Base-by-base conservation (phyloP, 2,329 filamentous ascomycete genomes). In the Penicillium concentricum region DNA sequence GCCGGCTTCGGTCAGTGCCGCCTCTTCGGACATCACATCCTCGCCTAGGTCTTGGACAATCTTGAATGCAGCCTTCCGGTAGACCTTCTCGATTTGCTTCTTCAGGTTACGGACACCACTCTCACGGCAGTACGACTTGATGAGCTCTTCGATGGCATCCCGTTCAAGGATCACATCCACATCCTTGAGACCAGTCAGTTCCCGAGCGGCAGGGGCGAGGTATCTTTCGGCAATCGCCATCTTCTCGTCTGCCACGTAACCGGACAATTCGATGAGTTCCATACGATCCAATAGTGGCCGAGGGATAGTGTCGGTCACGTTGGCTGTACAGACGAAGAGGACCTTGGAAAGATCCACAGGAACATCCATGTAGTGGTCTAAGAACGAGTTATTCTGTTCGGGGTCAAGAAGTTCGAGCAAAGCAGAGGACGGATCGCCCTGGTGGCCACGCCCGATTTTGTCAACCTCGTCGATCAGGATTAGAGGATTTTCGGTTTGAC, bases 41-140 rank as follows among this genome's bases (percentile, higher is more conserved):
- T 97, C 92, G 48, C 93, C 93, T 15, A 97, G 82, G 61, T 97
- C 92, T 72, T 93, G 89, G 13, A 99, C 93, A 64, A 99, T 99
- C 78, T 97, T 97, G 60, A 99, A 82, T 0, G 94, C 95, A 15
- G 93, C 92, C 77, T 99, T 99, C 57, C 94, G 87, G 77, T 97
- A 99, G 3, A 99, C 91, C 80, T 99, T 99, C 75, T 99, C 94
- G 60, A 99, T 99, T 74, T 97, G 93, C 81, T 99, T 97, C 84
- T 99, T 99, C 59, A 99, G 79, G 71, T 99, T 99, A 64, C 94
- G 88, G 9, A 99, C 95, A 67, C 94, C 94, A 42, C 92, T 96
- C 77, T 99, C 94, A 42, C 94, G 90, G 78, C 92, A 97, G 79
- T 99, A 99, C 24, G 91, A 96, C 78, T 97, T 97, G 80, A 99